phyloP scores from a whole-genome alignment of 208 protist species.

The Acanthamoeba quina region DNA sequence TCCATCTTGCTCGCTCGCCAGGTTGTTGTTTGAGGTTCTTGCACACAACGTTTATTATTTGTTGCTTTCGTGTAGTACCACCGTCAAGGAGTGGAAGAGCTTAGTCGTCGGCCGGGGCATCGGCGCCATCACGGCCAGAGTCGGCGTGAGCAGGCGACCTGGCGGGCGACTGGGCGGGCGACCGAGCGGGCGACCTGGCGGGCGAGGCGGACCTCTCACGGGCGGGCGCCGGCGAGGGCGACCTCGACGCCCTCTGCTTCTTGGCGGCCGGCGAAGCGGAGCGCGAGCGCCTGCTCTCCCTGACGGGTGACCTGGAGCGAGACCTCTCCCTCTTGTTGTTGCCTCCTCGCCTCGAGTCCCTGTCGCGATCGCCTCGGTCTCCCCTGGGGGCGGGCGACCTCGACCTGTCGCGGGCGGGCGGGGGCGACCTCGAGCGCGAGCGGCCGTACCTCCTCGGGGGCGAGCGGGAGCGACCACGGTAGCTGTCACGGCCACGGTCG shows the following conservation, averaged over 20 bases:
- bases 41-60: not conserved
- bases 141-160: slow-evolving; percentile 22
- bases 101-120: slow-evolving; percentile 6
- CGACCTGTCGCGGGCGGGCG: slow-evolving; percentile 25
- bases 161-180: not conserved
- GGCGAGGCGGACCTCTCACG: not conserved
- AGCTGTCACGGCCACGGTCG: not conserved
- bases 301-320: slow-evolving; percentile 12
- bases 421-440: slow-evolving; percentile 35
- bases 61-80: not conserved
- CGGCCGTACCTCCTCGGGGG: slow-evolving; percentile 8
- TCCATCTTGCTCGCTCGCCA: not conserved
- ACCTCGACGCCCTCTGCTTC: slow-evolving; percentile 15
- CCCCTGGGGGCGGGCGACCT: slow-evolving; percentile 7
- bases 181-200: not conserved
- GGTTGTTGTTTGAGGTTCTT: too few relatives aligned
- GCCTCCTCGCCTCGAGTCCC: slow-evolving; percentile 10
- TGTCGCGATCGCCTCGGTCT: not conserved
- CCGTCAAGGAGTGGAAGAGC: not conserved
- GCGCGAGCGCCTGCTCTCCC: not conserved
- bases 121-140: not conserved
- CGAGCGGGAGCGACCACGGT: slow-evolving; percentile 31
- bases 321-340: not conserved
- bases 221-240: not conserved
- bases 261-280: slow-evolving; percentile 3